Percentiles rank a stretch among this genome's conserved stretches.
Conservation (phyloP, 2,329 filamentous ascomycete genomes). For the Exophiala alcalophila region DNA sequence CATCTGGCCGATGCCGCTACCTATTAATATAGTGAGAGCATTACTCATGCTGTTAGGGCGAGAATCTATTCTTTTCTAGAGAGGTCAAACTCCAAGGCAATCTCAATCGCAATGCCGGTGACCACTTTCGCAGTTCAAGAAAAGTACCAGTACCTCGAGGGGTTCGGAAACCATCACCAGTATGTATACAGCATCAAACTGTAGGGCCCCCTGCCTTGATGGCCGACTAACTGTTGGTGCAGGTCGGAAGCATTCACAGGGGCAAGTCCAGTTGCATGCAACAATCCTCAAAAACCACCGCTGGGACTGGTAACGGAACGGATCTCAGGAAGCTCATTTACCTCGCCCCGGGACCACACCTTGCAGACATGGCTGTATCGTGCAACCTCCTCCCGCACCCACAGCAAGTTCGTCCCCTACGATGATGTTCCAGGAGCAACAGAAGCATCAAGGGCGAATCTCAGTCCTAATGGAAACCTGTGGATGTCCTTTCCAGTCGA, state of each 20-base stretch:
- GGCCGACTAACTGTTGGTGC: conserved; percentile 35
- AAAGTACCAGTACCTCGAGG: conserved; percentile 20
- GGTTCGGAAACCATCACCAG: conserved; percentile 25
- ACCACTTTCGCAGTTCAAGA: conserved; percentile 21
- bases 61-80: no score
- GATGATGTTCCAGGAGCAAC: conserved; percentile 46
- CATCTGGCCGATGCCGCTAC: no score
- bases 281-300: conserved; percentile 39
- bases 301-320: conserved; percentile 36
- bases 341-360: conserved; percentile 55
- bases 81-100: conserved; percentile 46
- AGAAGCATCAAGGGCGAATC: conserved; percentile 38
- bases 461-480: conserved; percentile 33
- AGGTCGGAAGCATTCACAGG: conserved; percentile 39
- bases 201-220: no score
- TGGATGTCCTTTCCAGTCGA: conserved; percentile 39
- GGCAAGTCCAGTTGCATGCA: conserved; percentile 40
- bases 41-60: no score
- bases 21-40: no score
- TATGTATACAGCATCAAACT: no score
- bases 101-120: conserved; percentile 7
- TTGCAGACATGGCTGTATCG: conserved; percentile 60
- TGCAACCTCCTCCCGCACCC: conserved; percentile 54
- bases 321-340: conserved; percentile 54
- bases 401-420: conserved; percentile 34